Conservation (phyloP, 2,329 filamentous ascomycete species). For the Biscogniauxia sp. region DNA sequence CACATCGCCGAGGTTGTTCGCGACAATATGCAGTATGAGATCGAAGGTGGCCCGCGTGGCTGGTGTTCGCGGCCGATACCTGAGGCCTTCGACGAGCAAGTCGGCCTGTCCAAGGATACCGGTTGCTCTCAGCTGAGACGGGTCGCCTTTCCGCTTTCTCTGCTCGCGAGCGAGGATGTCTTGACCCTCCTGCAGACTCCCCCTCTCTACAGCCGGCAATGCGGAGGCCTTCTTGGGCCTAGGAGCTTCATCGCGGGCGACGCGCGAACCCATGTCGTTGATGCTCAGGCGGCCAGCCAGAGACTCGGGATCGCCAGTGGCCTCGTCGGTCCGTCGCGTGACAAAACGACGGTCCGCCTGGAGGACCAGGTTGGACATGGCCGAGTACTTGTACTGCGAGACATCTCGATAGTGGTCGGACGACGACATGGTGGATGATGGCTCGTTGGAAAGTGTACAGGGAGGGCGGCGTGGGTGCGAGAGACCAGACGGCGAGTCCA, state of each 20-base stretch:
- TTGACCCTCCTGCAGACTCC: conserved; percentile 73
- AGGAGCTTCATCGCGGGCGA: conserved; percentile 74
- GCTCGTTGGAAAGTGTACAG: conserved; percentile 8
- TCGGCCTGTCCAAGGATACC: conserved; percentile 84
- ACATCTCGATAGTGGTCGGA: conserved; percentile 76
- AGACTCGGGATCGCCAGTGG: conserved; percentile 95
- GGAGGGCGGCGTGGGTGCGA: conserved; percentile 12
- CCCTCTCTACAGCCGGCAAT: conserved; percentile 69
- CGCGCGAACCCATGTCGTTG: conserved; percentile 87
- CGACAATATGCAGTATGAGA: conserved; percentile 87
- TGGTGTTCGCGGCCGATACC: conserved; percentile 86
- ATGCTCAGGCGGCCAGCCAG: conserved; percentile 92
- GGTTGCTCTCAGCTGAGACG: conserved; percentile 65
- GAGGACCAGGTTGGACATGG: conserved; percentile 99
- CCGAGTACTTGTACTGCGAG: conserved; percentile 98
- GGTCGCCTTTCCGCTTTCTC: conserved; percentile 80
- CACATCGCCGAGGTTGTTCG: conserved; percentile 86
- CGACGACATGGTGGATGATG: conserved; percentile 31
- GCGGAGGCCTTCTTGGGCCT: conserved; percentile 75
- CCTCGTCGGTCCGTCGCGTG: conserved; percentile 87
- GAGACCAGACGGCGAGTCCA: conserved; percentile 25
- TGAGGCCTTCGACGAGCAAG: conserved; percentile 83
- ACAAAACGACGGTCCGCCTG: conserved; percentile 98
- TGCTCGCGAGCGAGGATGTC: conserved; percentile 83
- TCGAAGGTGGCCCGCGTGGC: conserved; percentile 93